Base-by-base conservation (phyloP, 306 rosid species). In the Inga leiocalycina region DNA sequence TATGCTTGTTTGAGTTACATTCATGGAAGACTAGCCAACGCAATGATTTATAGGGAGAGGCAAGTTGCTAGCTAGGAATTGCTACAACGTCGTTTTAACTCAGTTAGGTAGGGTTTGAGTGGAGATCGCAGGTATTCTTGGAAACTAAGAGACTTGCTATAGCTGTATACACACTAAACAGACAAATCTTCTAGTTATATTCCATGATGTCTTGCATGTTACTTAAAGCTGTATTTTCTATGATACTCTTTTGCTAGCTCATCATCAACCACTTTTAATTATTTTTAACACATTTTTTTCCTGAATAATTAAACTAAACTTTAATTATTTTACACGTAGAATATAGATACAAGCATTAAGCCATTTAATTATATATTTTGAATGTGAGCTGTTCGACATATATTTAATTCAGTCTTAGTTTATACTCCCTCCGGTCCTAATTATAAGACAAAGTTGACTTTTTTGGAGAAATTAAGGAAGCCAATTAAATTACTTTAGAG, bases 21-120 rank as follows among this genome's bases (percentile, higher is more conserved):
- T 82, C 89, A 85, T 20, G 56, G 34, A 82, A 74, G 90, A 88
- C 91, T 57, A 13, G 79, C 84, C 84, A 90, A 85, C 86, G 76
- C 88, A 83, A 27, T 69, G 85, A 90, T 92, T 89, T 91, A 95
- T 88, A 93, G 86, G 68, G 62, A 69, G 20, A 78, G 37, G 41
- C 71, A 65, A 65, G 59, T 52, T 4, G 59, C 59, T 17, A 52
- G 59, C 77, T 34, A 44, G 68, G 77, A 89, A 81, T 79, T 75
- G 98, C 86, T 89, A 88, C 88, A 66, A 87, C 80, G 98, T 95
- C 97, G 87, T 91, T 93, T 90, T 95, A 82, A 45, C 82, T 72
- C 77, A 75, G 90, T 95, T 93, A 92, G 98, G 98, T 95, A 39
- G 43, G 24, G 32, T 13, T 59, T 59, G 65, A 59, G 66, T 22